Evolutionary conservation across 1,284 basidiomycete species (phyloP).

Genomic region (Pseudozyma sp.): DNA sequence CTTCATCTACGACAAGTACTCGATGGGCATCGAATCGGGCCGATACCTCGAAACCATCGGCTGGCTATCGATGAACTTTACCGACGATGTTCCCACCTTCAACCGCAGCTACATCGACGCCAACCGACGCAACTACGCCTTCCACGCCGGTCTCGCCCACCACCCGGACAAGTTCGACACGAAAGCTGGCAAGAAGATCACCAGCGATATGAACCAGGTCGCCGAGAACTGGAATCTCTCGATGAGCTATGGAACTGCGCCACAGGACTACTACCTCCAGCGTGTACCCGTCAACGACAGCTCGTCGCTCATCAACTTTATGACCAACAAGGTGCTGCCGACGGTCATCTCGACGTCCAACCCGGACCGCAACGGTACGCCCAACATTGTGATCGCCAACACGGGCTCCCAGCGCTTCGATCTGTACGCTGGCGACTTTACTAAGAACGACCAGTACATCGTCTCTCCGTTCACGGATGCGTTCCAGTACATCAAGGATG

Average conservation of each 20-base stretch:
- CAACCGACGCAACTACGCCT: constrained; percentile 69
- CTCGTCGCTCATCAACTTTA: constrained; percentile 58
- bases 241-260: constrained; percentile 55
- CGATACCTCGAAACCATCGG: constrained; percentile 60
- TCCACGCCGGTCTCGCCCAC: constrained; percentile 48
- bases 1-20: constrained; percentile 49
- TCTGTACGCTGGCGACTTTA: constrained; percentile 58
- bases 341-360: constrained; percentile 61
- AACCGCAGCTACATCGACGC: constrained; percentile 71
- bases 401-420: constrained; percentile 64
- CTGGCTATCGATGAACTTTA: constrained; percentile 48
- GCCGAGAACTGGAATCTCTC: constrained; percentile 61
- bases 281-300: constrained; percentile 48
- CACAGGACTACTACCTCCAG: constrained; percentile 65
- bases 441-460: constrained; percentile 65
- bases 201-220: constrained; percentile 52
- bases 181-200: constrained; percentile 46
- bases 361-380: constrained; percentile 38
- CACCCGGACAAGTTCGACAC: constrained; percentile 53
- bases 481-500: constrained; percentile 61
- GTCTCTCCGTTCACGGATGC: constrained; percentile 63
- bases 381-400: constrained; percentile 63
- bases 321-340: constrained; percentile 60
- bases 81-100: constrained; percentile 62
- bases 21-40: constrained; percentile 62